Evolutionary conservation across 371 early-diverging fungal genomes (phyloP), one percentile per base, ranked within the genome.

Genomic region (Choanephora cucurbitarum): DNA sequence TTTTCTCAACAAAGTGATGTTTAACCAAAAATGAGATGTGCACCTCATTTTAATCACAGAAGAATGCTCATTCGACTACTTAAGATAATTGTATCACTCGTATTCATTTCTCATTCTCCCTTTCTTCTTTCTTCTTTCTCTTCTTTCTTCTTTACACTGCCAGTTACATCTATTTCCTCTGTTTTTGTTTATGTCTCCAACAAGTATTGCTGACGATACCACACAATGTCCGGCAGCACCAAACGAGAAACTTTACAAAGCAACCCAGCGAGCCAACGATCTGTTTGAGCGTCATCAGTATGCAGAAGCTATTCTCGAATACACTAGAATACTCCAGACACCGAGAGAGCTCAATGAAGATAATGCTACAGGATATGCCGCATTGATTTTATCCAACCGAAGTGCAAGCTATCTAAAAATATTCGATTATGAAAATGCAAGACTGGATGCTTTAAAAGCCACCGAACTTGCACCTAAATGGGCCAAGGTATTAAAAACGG

Each of bases 351-450:
- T 18, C 6, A 60, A 60, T 32, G 55, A 63, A 28, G 59, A 60
- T 34, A 72, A 77, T 33, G 19, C 34, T 11, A 37, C 9, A 7
- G 52, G 37, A 4, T 80, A 80, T 52, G 43, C 68, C 3, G 86
- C 85, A 9, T 62, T 85, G 18, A 68, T 92, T 18, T 67, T 82
- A 60, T 83, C 87, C 41, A 93, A 91, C 70, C 75, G 94, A 19
- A 81, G 88, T 37, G 87, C 89, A 5, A 70, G 81, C 28, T 78
- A 73, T 47, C 62, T 73, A 21, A 58, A 77, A 48, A 58, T 67
- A n/a, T 67, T 79, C 24, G 82, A 75, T 14, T 66, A 58, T 39
- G 66, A 79, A n/a, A 73, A 80, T 19, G 91, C 91, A 5, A 61
- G 67, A 33, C 67, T 70, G 47, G 94, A 93, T 60, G 90, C 93